Percentiles rank a stretch among this genome's conserved stretches.
These are phyloP conservation scores for Citrus cavaleriei DNA, from an alignment of 345 rosid genomes.

Conservation along the genomic window DNA sequence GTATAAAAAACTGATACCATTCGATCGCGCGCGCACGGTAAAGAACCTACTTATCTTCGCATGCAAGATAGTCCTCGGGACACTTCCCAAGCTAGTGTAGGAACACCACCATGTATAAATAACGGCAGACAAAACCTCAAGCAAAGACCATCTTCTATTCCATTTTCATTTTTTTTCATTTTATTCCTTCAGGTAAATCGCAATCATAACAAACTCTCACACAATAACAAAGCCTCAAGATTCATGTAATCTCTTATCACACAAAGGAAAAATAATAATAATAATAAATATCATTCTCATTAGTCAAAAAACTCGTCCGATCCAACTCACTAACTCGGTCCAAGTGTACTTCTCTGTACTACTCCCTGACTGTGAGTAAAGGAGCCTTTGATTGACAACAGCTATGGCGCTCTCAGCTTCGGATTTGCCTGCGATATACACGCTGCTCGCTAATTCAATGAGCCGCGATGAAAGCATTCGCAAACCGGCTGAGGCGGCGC, in stretches of 20 bases:
- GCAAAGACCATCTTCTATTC: neutral
- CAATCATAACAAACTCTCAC: neutral
- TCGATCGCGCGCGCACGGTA: neutral
- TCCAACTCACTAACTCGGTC: slow-evolving; percentile 35
- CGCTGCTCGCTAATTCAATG: slow-evolving; percentile 81
- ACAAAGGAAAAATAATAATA: neutral
- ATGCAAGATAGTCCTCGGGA: neutral
- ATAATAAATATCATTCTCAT: neutral
- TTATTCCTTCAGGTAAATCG: neutral
- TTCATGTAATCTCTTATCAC: neutral
- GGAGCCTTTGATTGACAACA: neutral
- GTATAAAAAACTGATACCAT: neutral
- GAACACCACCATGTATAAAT: neutral
- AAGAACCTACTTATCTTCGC: neutral
- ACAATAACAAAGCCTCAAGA: neutral
- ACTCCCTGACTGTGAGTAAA: neutral
- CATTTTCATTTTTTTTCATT: neutral
- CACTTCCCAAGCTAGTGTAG: neutral
- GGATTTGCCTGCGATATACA: slow-evolving; percentile 77
- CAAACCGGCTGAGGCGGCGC: slow-evolving; percentile 87
- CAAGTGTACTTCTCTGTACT: neutral
- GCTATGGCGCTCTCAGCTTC: slow-evolving; percentile 88
- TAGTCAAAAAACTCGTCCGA: slow-evolving; percentile 27
- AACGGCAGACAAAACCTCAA: neutral
- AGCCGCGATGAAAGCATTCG: slow-evolving; percentile 77